phyloP scores from a whole-genome alignment of 208 protist genomes.

The Leishmania mexicana region DNA sequence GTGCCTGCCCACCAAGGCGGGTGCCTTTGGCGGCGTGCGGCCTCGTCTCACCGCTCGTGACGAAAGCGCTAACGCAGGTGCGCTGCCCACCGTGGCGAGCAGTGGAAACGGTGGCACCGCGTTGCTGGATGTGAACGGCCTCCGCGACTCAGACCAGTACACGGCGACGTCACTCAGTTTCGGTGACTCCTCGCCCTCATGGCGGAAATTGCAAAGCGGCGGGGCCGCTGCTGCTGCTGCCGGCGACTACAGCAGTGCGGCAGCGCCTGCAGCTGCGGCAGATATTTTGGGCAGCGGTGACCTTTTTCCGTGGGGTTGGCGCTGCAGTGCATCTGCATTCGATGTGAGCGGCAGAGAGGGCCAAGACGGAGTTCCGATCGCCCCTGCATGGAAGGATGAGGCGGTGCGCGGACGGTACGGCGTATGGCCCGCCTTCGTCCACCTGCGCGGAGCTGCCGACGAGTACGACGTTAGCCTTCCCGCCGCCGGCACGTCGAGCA shows the following conservation, averaged over 20 bases:
- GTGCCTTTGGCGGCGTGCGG: neutral
- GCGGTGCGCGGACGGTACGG: neutral
- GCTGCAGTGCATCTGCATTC: neutral
- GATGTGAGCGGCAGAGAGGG: neutral
- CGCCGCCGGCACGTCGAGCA: neutral
- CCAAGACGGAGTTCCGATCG: neutral
- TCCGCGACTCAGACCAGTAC: neutral
- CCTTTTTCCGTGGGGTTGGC: neutral
- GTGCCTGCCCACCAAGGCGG: conserved; percentile 9
- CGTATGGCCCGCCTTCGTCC: neutral
- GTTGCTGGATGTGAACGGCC: neutral
- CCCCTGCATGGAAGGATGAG: neutral
- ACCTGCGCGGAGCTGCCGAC: neutral
- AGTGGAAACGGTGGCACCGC: conserved; percentile 9
- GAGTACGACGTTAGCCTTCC: neutral
- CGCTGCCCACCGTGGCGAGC: neutral
- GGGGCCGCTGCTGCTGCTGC: neutral
- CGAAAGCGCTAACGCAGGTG: neutral
- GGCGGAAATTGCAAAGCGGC: neutral
- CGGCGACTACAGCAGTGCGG: too few species aligned
- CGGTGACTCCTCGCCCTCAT: neutral
- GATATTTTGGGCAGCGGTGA: neutral
- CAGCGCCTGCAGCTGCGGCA: neutral
- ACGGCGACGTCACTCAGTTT: neutral
- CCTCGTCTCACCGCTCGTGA: neutral